A percentile compares a stretch with the other conserved stretches of the same genome.
phyloP scores from a whole-genome alignment of 768 basidiomycete species.

The Leccinum subgranulosum region DNA sequence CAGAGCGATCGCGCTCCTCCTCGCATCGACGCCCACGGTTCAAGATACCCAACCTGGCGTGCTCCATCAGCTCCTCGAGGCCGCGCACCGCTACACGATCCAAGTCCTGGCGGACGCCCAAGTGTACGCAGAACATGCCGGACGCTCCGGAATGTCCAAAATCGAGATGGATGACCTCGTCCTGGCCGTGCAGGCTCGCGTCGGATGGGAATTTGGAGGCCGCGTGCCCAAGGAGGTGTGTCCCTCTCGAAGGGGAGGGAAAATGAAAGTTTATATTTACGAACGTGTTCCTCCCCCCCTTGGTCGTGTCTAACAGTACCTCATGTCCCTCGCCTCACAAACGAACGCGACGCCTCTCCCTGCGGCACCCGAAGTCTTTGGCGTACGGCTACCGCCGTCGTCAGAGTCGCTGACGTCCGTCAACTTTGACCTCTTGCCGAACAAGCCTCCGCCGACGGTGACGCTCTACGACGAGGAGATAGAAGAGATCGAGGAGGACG shows the following conservation, averaged over 20 bases:
- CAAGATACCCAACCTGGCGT: slow-evolving; percentile 87
- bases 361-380: slow-evolving; percentile 84
- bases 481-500: slow-evolving; percentile 67
- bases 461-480: slow-evolving; percentile 78
- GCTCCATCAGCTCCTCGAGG: slow-evolving; percentile 83
- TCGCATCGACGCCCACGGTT: slow-evolving; percentile 79
- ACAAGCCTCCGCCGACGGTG: slow-evolving; percentile 75
- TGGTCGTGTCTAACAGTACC: slow-evolving; percentile 45
- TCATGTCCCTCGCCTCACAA: slow-evolving; percentile 76
- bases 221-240: slow-evolving; percentile 84
- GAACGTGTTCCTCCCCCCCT: not conserved
- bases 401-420: slow-evolving; percentile 73
- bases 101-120: slow-evolving; percentile 83
- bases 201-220: slow-evolving; percentile 91
- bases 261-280: no score
- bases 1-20: slow-evolving; percentile 75
- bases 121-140: slow-evolving; percentile 86
- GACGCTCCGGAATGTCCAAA: slow-evolving; percentile 56
- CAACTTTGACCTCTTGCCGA: slow-evolving; percentile 85
- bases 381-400: slow-evolving; percentile 70
- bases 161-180: slow-evolving; percentile 81
- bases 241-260: not conserved
- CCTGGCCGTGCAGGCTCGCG: slow-evolving; percentile 81
- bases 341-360: slow-evolving; percentile 81
- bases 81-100: slow-evolving; percentile 78